Conservation (phyloP, 2,329 filamentous ascomycete species). For the Botrytis fabae region DNA sequence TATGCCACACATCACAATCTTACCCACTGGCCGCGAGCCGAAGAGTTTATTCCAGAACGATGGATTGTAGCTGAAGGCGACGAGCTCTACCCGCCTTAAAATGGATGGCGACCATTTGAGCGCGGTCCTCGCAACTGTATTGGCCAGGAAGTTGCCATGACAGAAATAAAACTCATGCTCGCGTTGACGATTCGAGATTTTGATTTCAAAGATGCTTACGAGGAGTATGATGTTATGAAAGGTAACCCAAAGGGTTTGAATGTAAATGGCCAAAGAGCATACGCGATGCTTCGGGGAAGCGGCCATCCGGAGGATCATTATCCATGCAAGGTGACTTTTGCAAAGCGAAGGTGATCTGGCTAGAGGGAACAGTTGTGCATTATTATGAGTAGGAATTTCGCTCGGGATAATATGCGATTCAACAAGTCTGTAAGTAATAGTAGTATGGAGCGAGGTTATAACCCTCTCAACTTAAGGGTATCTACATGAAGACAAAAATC, state of each 20-base stretch:
- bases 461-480: background rate
- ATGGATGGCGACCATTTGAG: slow-evolving; percentile 57
- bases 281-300: background rate
- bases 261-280: slow-evolving; percentile 16
- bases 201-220: slow-evolving; percentile 10
- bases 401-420: background rate
- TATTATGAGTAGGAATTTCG: no score
- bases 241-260: background rate
- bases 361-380: no score
- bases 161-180: slow-evolving; percentile 50
- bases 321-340: background rate
- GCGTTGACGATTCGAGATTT: slow-evolving; percentile 40
- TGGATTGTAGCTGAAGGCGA: slow-evolving; percentile 44
- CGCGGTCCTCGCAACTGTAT: slow-evolving; percentile 56
- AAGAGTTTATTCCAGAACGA: slow-evolving; percentile 51
- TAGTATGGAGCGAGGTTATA: background rate
- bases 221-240: slow-evolving; percentile 7
- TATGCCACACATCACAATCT: slow-evolving; percentile 42
- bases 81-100: slow-evolving; percentile 39
- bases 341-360: background rate
- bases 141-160: slow-evolving; percentile 55
- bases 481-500: background rate
- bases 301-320: slow-evolving; percentile 8
- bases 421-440: background rate
- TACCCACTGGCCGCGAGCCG: slow-evolving; percentile 46